These are phyloP conservation scores for Penicillium sp. DNA, from an alignment of 2,329 filamentous ascomycete species.

Conservation along the genomic window DNA sequence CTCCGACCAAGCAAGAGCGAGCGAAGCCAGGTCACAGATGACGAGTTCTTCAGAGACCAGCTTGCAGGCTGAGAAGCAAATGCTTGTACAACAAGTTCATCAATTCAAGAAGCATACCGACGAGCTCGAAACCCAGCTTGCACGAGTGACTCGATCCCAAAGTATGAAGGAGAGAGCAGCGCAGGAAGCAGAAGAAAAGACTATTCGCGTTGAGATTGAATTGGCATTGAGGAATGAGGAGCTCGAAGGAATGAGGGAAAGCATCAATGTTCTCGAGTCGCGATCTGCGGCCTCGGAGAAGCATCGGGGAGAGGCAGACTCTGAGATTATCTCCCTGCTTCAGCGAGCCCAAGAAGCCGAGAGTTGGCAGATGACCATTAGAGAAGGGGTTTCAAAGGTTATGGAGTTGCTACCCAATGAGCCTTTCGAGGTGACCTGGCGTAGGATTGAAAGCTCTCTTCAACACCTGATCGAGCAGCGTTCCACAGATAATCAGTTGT, in stretches of 20 bases:
- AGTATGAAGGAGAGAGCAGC: background rate
- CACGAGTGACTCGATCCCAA: conserved; percentile 6
- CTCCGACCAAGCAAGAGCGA: conserved; percentile 10
- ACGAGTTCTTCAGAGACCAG: conserved; percentile 24
- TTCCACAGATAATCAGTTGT: background rate
- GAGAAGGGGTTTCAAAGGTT: conserved; percentile 20
- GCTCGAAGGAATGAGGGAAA: conserved; percentile 13
- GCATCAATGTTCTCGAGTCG: conserved; percentile 14
- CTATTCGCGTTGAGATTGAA: conserved; percentile 16
- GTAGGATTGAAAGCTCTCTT: conserved; percentile 21
- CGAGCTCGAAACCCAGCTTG: conserved; percentile 22
- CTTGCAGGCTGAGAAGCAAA: conserved; percentile 18
- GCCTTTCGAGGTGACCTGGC: conserved; percentile 20
- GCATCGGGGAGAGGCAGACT: conserved; percentile 21
- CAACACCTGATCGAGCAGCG: background rate
- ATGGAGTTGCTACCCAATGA: conserved; percentile 17
- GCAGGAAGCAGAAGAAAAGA: conserved; percentile 15
- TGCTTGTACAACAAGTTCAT: conserved; percentile 21
- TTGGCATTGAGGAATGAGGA: conserved; percentile 33
- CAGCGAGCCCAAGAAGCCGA: conserved; percentile 29
- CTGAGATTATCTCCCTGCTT: conserved; percentile 28
- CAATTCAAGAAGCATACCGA: conserved; percentile 22
- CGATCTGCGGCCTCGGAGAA: conserved; percentile 21
- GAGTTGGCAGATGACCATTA: conserved; percentile 22
- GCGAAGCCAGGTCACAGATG: conserved; percentile 21